A percentile compares a stretch with the other conserved stretches of the same genome.
These are phyloP conservation scores for Hippophae gyantsensis DNA, from an alignment of 306 rosid species.

Conservation along the genomic window DNA sequence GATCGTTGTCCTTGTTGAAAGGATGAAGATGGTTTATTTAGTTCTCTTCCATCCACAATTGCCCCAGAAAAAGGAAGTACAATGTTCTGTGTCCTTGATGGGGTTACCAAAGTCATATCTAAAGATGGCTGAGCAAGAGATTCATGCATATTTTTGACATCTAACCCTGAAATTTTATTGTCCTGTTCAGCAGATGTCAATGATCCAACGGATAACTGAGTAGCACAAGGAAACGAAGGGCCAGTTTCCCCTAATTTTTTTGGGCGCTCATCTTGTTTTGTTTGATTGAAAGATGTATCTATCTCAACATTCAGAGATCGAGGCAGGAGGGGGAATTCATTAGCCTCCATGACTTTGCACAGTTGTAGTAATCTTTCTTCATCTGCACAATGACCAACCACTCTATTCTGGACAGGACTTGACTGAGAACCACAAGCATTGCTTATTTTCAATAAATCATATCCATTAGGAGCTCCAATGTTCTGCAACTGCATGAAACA, in stretches of 20 bases:
- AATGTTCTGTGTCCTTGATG: conserved; percentile 36
- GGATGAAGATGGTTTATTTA: conserved; percentile 44
- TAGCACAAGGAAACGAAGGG: conserved; percentile 38
- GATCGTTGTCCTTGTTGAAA: conserved; percentile 57
- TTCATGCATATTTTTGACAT: conserved; percentile 39
- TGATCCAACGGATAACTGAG: conserved; percentile 44
- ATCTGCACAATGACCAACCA: conserved; percentile 33
- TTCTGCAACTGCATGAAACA: conserved; percentile 42
- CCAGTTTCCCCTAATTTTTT: conserved; percentile 36
- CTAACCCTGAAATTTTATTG: conserved; percentile 39
- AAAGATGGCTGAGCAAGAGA: conserved; percentile 52
- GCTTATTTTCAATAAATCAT: conserved; percentile 32
- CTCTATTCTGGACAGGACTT: conserved; percentile 35
- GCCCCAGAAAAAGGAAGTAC: conserved; percentile 41
- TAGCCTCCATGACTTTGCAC: conserved; percentile 78
- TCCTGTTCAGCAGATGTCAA: conserved; percentile 44
- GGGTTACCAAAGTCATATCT: conserved; percentile 64
- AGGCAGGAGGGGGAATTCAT: conserved; percentile 42
- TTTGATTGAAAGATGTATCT: conserved; percentile 30
- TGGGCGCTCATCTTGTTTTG: conserved; percentile 31
- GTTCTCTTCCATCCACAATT: conserved; percentile 46
- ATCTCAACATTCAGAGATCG: conserved; percentile 37
- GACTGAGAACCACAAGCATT: conserved; percentile 36
- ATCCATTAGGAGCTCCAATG: conserved; percentile 35
- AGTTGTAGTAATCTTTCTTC: conserved; percentile 80